Base-by-base conservation (phyloP, 768 basidiomycete species). In the Leccinellum luteum region DNA sequence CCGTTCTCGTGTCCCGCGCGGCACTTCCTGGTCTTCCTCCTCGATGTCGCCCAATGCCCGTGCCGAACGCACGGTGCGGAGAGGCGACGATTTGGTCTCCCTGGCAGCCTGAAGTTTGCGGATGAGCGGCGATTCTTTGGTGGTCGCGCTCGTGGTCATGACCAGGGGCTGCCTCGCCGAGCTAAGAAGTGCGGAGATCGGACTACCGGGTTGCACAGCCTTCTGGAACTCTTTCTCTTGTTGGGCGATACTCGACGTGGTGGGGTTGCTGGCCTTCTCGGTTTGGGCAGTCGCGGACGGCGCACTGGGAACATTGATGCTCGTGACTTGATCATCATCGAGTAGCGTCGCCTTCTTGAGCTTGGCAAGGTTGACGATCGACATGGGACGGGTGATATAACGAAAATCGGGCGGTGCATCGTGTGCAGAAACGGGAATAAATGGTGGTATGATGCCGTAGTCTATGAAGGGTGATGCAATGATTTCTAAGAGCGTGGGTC, bases 141-240 rank as follows among this genome's bases (percentile, higher is more conserved):
- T 67, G 9, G 67, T 65, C 17, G 73, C 76, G 21, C 77, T 80
- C 6, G 79, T 82, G 19, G 79, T 80, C 73, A 94, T 89, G 51
- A 96, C 76, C 41, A 97, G 77, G 0, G 94, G 94, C 71, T 94
- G 91, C 57, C 89, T 81, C 6, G 94, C 94, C 3, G 92, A 94
- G 63, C 84, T 89, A 64, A 99, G 81, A 50, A 99, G 75, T 3
- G 92, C 92, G 28, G 92, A 91, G 58, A 99, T 95, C 1, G 97
- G 97, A 60, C 89, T 92, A 44, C 92, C 94, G 6, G 95, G 96
- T 68, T 94, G 92, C 1, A 98, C 92, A 2, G 94, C 97, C 66
- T 89, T 87, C 76, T 90, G 89, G 86, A 98, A 98, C 72, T 98
- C 97, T 70, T 89, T 88, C 81, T 99, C 97, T 68, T 93, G 91